Evolutionary conservation across 1,284 basidiomycete species (phyloP).

Genomic region (Lignosus rhinocerotis): DNA sequence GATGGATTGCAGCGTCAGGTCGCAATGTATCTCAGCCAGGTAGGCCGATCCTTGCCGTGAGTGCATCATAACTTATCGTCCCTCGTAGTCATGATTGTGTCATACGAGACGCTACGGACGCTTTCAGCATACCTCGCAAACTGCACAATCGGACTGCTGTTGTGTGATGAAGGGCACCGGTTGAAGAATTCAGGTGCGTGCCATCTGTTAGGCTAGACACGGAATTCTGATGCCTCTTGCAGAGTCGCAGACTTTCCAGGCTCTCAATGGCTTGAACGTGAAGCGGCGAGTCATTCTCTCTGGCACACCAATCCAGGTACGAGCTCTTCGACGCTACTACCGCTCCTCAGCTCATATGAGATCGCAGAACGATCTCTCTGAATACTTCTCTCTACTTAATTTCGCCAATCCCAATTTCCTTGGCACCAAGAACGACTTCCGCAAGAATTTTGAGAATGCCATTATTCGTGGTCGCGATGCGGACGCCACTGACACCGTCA

Average conservation of each 20-base stretch:
- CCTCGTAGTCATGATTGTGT: conserved; percentile 94
- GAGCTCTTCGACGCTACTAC: background rate
- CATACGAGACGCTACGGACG: conserved; percentile 95
- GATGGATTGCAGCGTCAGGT: conserved; percentile 87
- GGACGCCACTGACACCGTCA: conserved; percentile 82
- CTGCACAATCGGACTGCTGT: conserved; percentile 85
- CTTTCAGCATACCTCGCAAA: conserved; percentile 74
- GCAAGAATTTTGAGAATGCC: conserved; percentile 94
- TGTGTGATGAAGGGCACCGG: conserved; percentile 97
- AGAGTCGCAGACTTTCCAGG: conserved; percentile 90
- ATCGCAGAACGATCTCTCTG: conserved; percentile 88
- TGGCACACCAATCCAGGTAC: conserved; percentile 92
- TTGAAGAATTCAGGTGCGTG: conserved; percentile 90
- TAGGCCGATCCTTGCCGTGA: conserved; percentile 35
- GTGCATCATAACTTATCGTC: background rate
- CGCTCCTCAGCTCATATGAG: background rate
- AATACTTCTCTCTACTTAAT: conserved; percentile 95
- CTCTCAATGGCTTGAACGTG: conserved; percentile 84
- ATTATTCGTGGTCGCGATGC: conserved; percentile 95
- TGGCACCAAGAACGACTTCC: conserved; percentile 90
- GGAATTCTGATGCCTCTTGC: conserved; percentile 2
- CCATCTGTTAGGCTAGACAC: conserved; percentile 2
- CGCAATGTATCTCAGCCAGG: conserved; percentile 89
- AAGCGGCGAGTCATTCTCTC: conserved; percentile 95
- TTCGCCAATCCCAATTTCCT: conserved; percentile 98